Base-by-base conservation (phyloP, 257 asterid genomes). In the Haberlea rhodopensis region DNA sequence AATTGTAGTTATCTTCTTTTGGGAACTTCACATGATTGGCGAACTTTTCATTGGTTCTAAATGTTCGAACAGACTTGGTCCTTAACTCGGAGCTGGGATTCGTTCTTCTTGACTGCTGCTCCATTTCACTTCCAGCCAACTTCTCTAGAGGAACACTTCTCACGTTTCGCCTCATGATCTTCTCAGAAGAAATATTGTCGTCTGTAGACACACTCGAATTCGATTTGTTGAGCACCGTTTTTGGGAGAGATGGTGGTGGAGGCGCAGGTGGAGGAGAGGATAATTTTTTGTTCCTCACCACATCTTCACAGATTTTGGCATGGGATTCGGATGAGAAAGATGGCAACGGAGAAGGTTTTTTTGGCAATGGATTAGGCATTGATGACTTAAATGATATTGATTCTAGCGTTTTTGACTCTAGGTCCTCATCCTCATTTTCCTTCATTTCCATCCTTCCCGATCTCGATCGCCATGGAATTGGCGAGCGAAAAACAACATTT, bases 401-500 rank as follows among this genome's bases (percentile, higher is more conserved):
- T 63, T 78, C 76, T 6, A n/a, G n/a, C n/a, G n/a, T n/a, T 5
- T 25, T 70, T 22, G 60, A 34, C 20, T 78, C 87, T 53, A 65
- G 54, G 22, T 74, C 76, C 58, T 80, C 85, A 40, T 71, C 79
- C 8, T 62, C 72, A 8, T 57, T 70, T 45, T 72, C 79, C 65
- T 68, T 78, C 69, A 79, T 57, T 68, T 77, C n/a, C 72, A 87
- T 68, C 79, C 88, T 85, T 59, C 89, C 94, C 5, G 96, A 89
- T 71, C 95, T 85, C 52, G 96, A 87, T 64, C 91, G 63, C 98
- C 98, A 91, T 1, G 96, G 98, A 71, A 91, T 80, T 18, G 98
- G 96, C 4, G 96, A 89, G 6, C 73, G 87, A 32, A 82, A 86
- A 16, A 91, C 95, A 3, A 66, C 75, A 28, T 71, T 76, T 48